phyloP scores from a whole-genome alignment of 139 green algal genomes.

The Chlamydomonas sp. region DNA sequence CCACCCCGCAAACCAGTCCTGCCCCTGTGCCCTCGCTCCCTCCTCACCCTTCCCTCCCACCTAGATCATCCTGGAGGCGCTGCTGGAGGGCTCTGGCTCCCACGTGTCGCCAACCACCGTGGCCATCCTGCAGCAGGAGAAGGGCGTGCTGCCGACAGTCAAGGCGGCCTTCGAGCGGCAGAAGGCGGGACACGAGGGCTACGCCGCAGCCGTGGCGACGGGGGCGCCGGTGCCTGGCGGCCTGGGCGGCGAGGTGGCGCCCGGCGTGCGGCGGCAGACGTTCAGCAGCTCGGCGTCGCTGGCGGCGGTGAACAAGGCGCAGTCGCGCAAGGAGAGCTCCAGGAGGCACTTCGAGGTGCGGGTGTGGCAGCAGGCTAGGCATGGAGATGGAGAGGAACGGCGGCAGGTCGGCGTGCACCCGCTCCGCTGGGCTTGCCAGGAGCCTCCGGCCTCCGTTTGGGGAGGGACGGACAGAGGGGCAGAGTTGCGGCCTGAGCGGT shows the following conservation, averaged over 20 bases:
- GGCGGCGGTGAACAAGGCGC: not conserved
- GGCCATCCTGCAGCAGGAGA: constrained; percentile 3
- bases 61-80: constrained; percentile 39
- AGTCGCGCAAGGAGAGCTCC: constrained; percentile 26
- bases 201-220: not conserved
- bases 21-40: not conserved
- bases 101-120: not conserved
- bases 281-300: not conserved
- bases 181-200: not conserved
- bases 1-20: too few species aligned
- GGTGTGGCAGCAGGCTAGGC: not conserved
- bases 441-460: too few species aligned
- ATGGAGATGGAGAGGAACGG: not conserved
- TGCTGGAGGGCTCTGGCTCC: constrained; percentile 20
- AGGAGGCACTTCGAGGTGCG: constrained; percentile 25
- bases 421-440: not conserved
- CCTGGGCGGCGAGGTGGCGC: not conserved
- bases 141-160: not conserved
- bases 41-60: not conserved
- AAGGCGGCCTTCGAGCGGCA: constrained; percentile 25
- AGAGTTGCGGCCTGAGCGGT: too few species aligned
- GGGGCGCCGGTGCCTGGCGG: too few species aligned
- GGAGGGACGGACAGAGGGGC: too few species aligned
- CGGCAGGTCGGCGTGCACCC: not conserved
- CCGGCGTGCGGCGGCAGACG: not conserved